Evolutionary conservation across 192 early-diverging fungal species (phyloP).

Genomic region (Gamsiella multidivaricata): DNA sequence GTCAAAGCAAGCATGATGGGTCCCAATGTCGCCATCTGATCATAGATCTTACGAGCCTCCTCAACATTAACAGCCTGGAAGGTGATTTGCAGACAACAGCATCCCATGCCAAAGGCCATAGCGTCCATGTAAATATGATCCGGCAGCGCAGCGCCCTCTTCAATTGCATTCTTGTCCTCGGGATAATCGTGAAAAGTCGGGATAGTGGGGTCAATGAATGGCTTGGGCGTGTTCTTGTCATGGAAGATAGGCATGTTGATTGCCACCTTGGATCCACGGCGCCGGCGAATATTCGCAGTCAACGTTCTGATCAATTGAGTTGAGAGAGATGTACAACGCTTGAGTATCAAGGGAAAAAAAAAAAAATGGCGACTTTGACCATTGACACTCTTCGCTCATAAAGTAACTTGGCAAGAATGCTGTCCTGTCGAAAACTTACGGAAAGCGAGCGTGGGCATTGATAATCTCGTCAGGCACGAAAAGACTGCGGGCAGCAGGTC

Average conservation of each 20-base stretch:
- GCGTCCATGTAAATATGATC: conserved; percentile 97
- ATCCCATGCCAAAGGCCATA: conserved; percentile 99
- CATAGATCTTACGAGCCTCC: conserved; percentile 92
- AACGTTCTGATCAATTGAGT: conserved; percentile 70
- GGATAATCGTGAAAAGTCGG: conserved; percentile 70
- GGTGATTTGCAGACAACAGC: conserved; percentile 97
- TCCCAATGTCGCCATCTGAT: conserved; percentile 91
- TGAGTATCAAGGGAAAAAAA: conserved; percentile 8
- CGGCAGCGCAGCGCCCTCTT: conserved; percentile 81
- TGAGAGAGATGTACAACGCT: too few relatives aligned
- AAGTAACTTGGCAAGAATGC: too few relatives aligned
- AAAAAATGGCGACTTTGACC: too few relatives aligned
- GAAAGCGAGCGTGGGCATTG: conserved; percentile 93
- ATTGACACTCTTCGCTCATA: too few relatives aligned
- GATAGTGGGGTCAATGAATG: conserved; percentile 84
- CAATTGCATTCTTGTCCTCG: conserved; percentile 77
- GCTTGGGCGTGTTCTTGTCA: conserved; percentile 88
- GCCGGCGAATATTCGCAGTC: conserved; percentile 92
- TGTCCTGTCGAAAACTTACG: conserved; percentile 54
- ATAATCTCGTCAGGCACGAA: conserved; percentile 96
- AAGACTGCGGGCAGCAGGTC: conserved; percentile 79
- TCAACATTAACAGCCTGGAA: conserved; percentile 95
- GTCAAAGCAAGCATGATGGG: conserved; percentile 96
- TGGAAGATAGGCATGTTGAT: conserved; percentile 98
- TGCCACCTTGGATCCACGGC: conserved; percentile 91